Evolutionary conservation across 1,284 basidiomycete species (phyloP).

Genomic region (Ustilago hordei): DNA sequence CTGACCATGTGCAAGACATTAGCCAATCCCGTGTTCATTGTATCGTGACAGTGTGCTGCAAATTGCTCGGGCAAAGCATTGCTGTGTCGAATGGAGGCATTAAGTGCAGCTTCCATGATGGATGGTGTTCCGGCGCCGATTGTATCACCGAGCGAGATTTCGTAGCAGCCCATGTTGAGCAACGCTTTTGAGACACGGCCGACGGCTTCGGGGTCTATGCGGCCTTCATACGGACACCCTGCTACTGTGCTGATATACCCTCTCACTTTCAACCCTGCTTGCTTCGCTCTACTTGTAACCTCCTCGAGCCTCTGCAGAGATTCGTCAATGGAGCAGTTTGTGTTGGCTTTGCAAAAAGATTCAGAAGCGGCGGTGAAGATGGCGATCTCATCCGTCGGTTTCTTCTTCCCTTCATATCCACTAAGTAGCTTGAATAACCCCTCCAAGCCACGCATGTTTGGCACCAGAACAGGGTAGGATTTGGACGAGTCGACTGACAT

Average conservation of each 20-base stretch:
- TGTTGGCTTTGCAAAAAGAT: slow-evolving; percentile 84
- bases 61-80: slow-evolving; percentile 7
- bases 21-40: slow-evolving; percentile 81
- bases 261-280: slow-evolving; percentile 79
- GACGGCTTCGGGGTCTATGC: slow-evolving; percentile 78
- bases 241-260: slow-evolving; percentile 83
- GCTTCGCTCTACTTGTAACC: slow-evolving; percentile 77
- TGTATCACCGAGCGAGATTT: slow-evolving; percentile 91
- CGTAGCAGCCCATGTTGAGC: slow-evolving; percentile 91
- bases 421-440: slow-evolving; percentile 40
- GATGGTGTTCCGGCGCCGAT: slow-evolving; percentile 85
- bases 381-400: slow-evolving; percentile 82
- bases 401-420: slow-evolving; percentile 4
- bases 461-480: slow-evolving; percentile 86
- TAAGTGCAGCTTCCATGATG: slow-evolving; percentile 78
- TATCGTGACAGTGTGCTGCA: slow-evolving; percentile 83
- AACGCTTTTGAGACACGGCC: slow-evolving; percentile 79
- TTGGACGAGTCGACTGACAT: slow-evolving; percentile 75
- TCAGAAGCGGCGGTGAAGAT: slow-evolving; percentile 91
- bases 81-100: slow-evolving; percentile 74
- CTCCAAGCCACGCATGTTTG: slow-evolving; percentile 78
- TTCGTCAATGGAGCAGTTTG: slow-evolving; percentile 81
- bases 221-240: slow-evolving; percentile 86
- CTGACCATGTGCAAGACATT: slow-evolving; percentile 72
- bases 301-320: slow-evolving; percentile 78